Base-by-base conservation (phyloP, 1,284 basidiomycete species). In the Fomitiporia mediterranea region DNA sequence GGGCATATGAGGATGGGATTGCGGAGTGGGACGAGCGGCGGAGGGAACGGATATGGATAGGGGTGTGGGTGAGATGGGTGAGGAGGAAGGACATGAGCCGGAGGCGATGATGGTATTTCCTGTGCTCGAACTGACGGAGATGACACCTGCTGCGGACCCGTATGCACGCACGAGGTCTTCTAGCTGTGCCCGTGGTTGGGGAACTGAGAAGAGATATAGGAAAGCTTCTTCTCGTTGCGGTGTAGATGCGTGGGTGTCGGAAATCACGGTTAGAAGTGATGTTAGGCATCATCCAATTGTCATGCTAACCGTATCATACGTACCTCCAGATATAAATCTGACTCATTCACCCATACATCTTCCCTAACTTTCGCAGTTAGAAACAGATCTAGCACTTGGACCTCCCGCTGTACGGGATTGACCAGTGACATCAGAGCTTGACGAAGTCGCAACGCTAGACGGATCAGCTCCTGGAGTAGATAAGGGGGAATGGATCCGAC, bases 311-410 rank as follows among this genome's bases (percentile, higher is more conserved):
- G 23, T 32, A 13, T 15, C 15, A 48, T 13, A 32, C 51, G 11
- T 19, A 42, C 51, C 51, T 84, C 83, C 43, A 88, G 77, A 61
- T 90, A 85, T 17, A 89, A 74, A 66, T 83, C 81, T 0, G 79
- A 77, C 49, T 86, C 84, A 67, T 90, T 87, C 48, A 74, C 70
- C 73, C 82, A 83, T 38, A 88, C 77, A 67, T 91, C 88, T 64
- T 90, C 84, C 32, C 79, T 82, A 54, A 88, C 84, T 68, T 87
- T 88, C 62, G 90, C 78, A 5, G 81, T 79, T 56, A 91, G 83
- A 73, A 87, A 91, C 59, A 78, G 74, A 71, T 91, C 89, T 27
- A 91, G 78, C n/a, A 86, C 76, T 44, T 69, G 64, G 0, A 86
- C 89, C 66, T 91, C 89, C 56, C 87, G 80, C 64, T 86, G 84